phyloP scores from a whole-genome alignment of 352 stramenopile genomes.

The Globisporangium viniferum region DNA sequence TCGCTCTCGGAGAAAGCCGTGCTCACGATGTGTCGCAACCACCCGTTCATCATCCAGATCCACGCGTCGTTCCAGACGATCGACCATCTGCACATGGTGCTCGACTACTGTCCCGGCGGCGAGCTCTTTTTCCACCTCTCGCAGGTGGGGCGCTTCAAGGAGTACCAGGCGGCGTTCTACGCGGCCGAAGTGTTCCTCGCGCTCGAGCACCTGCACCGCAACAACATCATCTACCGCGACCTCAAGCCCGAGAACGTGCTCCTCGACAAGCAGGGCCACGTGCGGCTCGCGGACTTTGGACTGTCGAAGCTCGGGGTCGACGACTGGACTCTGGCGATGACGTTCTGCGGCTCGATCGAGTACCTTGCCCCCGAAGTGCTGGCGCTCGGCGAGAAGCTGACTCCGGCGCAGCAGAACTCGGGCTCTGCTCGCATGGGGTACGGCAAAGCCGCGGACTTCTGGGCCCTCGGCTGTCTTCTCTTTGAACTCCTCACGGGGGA shows the following conservation, averaged over 20 bases:
- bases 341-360: slow-evolving; percentile 87
- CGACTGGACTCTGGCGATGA: slow-evolving; percentile 59
- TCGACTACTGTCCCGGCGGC: slow-evolving; percentile 75
- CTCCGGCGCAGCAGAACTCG: background rate
- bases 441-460: slow-evolving; percentile 89
- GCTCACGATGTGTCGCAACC: slow-evolving; percentile 83
- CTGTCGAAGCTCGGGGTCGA: slow-evolving; percentile 73
- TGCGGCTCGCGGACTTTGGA: slow-evolving; percentile 90
- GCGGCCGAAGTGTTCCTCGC: slow-evolving; percentile 82
- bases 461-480: slow-evolving; percentile 81
- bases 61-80: slow-evolving; percentile 88
- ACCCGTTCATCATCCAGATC: slow-evolving; percentile 91
- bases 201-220: slow-evolving; percentile 68
- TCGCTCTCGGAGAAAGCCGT: slow-evolving; percentile 84
- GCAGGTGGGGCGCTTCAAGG: slow-evolving; percentile 63
- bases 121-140: slow-evolving; percentile 88
- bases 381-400: slow-evolving; percentile 34
- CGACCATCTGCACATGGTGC: slow-evolving; percentile 65
- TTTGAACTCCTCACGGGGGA: slow-evolving; percentile 89
- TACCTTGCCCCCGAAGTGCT: slow-evolving; percentile 85
- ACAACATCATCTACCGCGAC: slow-evolving; percentile 86
- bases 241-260: slow-evolving; percentile 92
- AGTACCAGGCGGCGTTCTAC: slow-evolving; percentile 85
- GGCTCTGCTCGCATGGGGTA: slow-evolving; percentile 43
- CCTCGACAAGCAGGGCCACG: slow-evolving; percentile 80